Conservation (phyloP, 495 filamentous ascomycete genomes). For the Annulohypoxylon maeteangense region DNA sequence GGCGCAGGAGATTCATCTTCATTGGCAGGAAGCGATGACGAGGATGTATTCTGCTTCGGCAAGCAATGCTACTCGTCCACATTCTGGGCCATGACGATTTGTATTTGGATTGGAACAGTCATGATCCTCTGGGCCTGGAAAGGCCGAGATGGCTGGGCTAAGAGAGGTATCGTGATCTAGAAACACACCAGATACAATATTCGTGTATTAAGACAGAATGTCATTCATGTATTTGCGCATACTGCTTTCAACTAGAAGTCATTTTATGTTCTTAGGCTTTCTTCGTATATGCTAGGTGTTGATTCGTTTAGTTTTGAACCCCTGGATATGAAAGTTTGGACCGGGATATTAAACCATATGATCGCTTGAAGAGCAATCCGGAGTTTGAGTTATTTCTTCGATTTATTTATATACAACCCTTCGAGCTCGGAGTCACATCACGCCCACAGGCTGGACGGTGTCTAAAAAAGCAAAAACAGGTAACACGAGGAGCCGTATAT, state of each 20-base stretch:
- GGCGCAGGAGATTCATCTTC: constrained; percentile 53
- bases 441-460: neutral
- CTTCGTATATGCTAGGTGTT: constrained; percentile 13
- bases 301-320: neutral
- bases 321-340: neutral
- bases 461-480: neutral
- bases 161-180: constrained; percentile 77
- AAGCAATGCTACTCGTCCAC: constrained; percentile 77
- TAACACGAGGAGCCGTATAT: neutral
- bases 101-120: constrained; percentile 79
- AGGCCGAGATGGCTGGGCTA: constrained; percentile 77
- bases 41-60: constrained; percentile 74
- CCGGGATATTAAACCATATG: neutral
- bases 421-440: neutral
- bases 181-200: neutral
- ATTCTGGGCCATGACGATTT: constrained; percentile 83
- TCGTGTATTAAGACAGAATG: constrained; percentile 1
- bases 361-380: neutral
- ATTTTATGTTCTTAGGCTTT: constrained; percentile 5
- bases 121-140: constrained; percentile 86
- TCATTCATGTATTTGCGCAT: neutral
- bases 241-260: constrained; percentile 12
- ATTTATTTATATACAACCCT: neutral
- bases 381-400: neutral
- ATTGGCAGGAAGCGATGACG: constrained; percentile 43